Evolutionary conservation across 495 filamentous ascomycete species (phyloP), one percentile per base, ranked within the genome.

Genomic region (Arthonia radiata): DNA sequence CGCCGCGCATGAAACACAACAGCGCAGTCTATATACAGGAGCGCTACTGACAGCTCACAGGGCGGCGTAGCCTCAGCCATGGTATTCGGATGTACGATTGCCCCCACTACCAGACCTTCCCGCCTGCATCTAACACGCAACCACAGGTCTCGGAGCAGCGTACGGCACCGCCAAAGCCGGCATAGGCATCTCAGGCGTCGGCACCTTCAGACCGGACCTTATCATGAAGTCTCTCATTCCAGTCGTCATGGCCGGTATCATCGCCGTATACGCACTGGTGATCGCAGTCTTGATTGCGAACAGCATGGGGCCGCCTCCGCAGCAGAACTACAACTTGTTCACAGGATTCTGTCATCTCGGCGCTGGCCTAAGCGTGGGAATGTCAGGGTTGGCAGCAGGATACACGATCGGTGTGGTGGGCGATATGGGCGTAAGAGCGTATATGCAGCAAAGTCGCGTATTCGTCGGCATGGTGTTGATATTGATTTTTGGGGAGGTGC

Each of bases 191-290:
- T 63, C 82, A 27, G 89, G 89, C 36, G 74, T 93, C 17, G 86
- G 81, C 26, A 83, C 73, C 8, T 94, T 83, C 43, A 59, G 89
- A 37, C 67, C 86, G 31, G 80, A 93, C 39, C 57, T 99, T 38
- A 94, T 94, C 48, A 99, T 99, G 86, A 99, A 93, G 80, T 90
- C 76, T 25, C 58, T 92, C 19, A 83, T 89, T 41, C 86, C 83
- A 29, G 82, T 94, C 36, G 78, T 99, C 56, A 99, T 99, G 86
- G 89, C 86, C 43, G 86, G 86, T 61, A 99, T 99, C 44, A 80
- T 99, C 38, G 86, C 86, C 18, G 89, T 99, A 36, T 99, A 99
- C 53, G 69, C 81, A 18, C 75, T 99, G 24, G 86, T 99, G 36
- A 77, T 99, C 36, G 68, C 83, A 11, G 86, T 99, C 40, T 61